These are phyloP conservation scores for Agaricus bisporus DNA, from an alignment of 768 basidiomycete genomes.

Conservation along the genomic window DNA sequence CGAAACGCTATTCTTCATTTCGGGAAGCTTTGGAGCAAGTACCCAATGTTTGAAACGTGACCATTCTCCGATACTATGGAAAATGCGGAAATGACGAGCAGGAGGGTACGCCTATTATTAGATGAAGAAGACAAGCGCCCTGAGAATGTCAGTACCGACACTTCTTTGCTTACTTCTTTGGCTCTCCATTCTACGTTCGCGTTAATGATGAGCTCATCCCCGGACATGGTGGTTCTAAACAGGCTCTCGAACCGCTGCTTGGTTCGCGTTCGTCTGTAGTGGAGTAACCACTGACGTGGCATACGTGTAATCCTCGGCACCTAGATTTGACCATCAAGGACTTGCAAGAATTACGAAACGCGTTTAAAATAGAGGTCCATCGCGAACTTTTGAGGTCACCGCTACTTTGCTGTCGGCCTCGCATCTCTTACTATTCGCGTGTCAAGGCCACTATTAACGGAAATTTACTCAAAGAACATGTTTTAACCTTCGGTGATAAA, in stretches of 20 bases:
- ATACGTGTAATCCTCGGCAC: neutral
- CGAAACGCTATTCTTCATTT: conserved; percentile 8
- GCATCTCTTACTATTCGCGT: neutral
- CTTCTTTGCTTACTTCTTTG: neutral
- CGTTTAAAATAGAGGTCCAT: too few species aligned
- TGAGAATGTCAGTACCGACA: neutral
- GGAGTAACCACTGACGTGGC: neutral
- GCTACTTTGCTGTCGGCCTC: neutral
- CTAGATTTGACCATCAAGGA: neutral
- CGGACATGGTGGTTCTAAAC: neutral
- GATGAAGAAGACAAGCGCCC: neutral
- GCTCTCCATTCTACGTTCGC: neutral
- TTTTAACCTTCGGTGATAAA: conserved; percentile 6
- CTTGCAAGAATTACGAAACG: neutral
- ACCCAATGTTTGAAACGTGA: conserved; percentile 3
- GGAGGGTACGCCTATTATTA: neutral
- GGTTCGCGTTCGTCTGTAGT: neutral
- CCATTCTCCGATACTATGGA: neutral
- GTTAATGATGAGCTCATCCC: neutral
- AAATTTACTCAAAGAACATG: neutral
- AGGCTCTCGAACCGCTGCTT: neutral
- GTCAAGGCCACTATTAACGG: conserved; percentile 1
- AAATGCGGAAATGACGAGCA: conserved; percentile 7
- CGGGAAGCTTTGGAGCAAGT: neutral
- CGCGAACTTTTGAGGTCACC: neutral